Base-by-base conservation (phyloP, 2,329 filamentous ascomycete species). In the Cladosporium sp. region DNA sequence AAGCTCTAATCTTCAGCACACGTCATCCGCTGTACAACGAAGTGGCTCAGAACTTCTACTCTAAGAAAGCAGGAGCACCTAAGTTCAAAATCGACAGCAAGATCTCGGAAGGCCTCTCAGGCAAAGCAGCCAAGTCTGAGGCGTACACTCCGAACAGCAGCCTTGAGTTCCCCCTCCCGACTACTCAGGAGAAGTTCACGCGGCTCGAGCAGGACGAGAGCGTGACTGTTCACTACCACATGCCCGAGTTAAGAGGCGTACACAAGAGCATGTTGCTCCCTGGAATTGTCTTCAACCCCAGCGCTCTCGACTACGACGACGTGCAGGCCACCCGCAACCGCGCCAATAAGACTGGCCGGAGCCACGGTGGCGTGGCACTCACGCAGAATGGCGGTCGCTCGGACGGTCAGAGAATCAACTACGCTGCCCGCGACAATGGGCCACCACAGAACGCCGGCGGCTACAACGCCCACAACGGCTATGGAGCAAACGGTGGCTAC, bases 191-290 rank as follows among this genome's bases (percentile, higher is more conserved):
- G 77, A 86, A 88, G 2, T 68, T 62, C 56, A 61, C 61, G 2
- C 78, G 85, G 61, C 72, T 96, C 9, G 89, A 95, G 51, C 87
- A 90, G 60, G 89, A 98, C 70, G 83, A 86, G 54, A 93, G 89
- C 31, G 81, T 97, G 59, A 90, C 82, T 85, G 90, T 97, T 9
- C 76, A 87, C 64, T 98, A 95, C 66, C 83, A 89, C 42, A 86
- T 96, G 72, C 91, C 92, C 0, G 76, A 79, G 38, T 82, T 82
- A 14, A 77, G 76, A 9, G 80, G 88, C 61, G 75, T 82, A 4
- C 93, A 98, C 72, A 96, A 96, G 68, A 96, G 91, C 5, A 95
- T 95, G 87, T 79, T 98, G 11, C 78, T 98, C 34, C 85, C 89
- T 2, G 93, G 93, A 10, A 84, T 91, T 37, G 83, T 85, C 61